phyloP scores from a whole-genome alignment of 441 rosid species.

The Euphorbia corollata region DNA sequence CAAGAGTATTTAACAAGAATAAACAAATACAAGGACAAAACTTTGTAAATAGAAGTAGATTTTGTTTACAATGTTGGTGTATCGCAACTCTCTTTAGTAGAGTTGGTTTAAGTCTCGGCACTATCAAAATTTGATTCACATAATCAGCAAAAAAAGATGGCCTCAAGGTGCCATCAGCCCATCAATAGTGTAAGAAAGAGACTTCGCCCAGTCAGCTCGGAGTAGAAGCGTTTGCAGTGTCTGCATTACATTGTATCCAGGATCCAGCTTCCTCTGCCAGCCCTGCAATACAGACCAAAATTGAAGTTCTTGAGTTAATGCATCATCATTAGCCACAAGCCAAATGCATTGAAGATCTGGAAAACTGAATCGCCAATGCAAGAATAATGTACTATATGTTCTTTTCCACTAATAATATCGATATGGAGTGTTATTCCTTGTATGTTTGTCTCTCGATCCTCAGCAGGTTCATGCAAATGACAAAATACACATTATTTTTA shows the following conservation, averaged over 20 bases:
- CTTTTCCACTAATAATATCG: background rate
- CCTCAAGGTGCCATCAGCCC: slow-evolving; percentile 92
- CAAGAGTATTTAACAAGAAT: slow-evolving; percentile 12
- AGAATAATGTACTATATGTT: background rate
- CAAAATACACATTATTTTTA: background rate
- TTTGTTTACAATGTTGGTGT: slow-evolving; percentile 10
- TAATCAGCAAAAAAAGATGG: slow-evolving; percentile 12
- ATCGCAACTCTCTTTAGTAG: slow-evolving; percentile 20
- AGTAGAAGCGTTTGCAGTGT: slow-evolving; percentile 83
- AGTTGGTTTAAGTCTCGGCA: slow-evolving; percentile 23
- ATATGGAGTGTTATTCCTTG: background rate
- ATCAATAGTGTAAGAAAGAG: slow-evolving; percentile 90
- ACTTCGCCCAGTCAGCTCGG: slow-evolving; percentile 92
- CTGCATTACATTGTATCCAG: slow-evolving; percentile 82
- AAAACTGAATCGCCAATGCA: too few relatives aligned
- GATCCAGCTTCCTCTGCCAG: slow-evolving; percentile 98
- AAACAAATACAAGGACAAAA: slow-evolving; percentile 21
- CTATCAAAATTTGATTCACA: slow-evolving; percentile 39
- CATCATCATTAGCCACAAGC: background rate
- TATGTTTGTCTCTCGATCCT: background rate
- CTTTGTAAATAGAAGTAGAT: slow-evolving; percentile 8
- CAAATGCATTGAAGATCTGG: background rate
- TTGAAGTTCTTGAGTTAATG: slow-evolving; percentile 8
- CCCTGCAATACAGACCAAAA: slow-evolving; percentile 44
- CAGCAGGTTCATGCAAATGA: background rate